A percentile compares a stretch with the other conserved stretches of the same genome.
Conservation (phyloP, 2,329 filamentous ascomycete genomes). For the Bipolaris bicolor region DNA sequence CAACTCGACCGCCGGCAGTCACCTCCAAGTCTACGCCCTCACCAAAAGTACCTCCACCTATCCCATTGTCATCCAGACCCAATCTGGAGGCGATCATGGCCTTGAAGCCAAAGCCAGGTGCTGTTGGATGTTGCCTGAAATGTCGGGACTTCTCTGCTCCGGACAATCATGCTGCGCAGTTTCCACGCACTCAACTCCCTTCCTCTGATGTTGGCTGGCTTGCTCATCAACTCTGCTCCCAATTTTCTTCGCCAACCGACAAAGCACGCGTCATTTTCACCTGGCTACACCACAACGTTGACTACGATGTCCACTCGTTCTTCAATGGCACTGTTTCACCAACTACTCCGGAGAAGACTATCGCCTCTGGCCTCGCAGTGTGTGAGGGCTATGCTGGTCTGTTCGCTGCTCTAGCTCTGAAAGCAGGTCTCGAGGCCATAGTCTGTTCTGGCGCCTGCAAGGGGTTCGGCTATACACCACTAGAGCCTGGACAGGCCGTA, state of each 20-base stretch:
- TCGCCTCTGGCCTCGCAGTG: constrained; percentile 80
- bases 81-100: constrained; percentile 63
- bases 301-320: constrained; percentile 81
- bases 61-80: constrained; percentile 63
- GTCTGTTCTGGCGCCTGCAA: constrained; percentile 83
- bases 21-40: constrained; percentile 13
- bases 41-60: constrained; percentile 53
- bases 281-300: constrained; percentile 93
- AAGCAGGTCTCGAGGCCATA: constrained; percentile 78
- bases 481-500: constrained; percentile 67
- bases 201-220: constrained; percentile 73
- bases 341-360: constrained; percentile 73
- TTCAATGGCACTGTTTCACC: constrained; percentile 72
- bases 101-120: constrained; percentile 44
- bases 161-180: constrained; percentile 77
- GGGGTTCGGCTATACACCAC: constrained; percentile 73
- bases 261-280: constrained; percentile 93
- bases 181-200: constrained; percentile 75
- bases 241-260: constrained; percentile 82
- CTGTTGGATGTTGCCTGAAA: constrained; percentile 65
- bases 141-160: constrained; percentile 89
- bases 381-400: constrained; percentile 90
- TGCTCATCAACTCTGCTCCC: constrained; percentile 75
- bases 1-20: constrained; percentile 26
- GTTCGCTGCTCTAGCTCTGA: constrained; percentile 77